Evolutionary conservation across 305 asterid genomes (phyloP), one percentile per base, ranked within the genome.

Genomic region (Andrographis paniculata): DNA sequence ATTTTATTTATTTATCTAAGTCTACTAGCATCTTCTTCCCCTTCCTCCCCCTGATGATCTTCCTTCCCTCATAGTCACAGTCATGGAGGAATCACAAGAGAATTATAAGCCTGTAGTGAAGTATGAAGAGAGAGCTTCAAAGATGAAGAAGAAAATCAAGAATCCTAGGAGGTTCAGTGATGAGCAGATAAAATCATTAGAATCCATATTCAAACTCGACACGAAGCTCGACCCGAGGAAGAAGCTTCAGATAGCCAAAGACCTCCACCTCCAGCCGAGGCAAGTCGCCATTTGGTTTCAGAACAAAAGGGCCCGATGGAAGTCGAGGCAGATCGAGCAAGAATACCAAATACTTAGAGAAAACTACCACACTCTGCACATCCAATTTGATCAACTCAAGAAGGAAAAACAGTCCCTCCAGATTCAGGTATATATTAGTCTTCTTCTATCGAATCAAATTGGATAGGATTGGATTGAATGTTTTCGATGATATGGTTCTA

Each of bases 271-370:
- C 56, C 80, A 89, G 36, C 94, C 94, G 0, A 75, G 93, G 13
- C 98, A 89, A 43, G 94, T 89, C 0, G 87, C 95, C 1, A 77
- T 85, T 8, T 89, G 98, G 98, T 89, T 89, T 63, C 98, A 85
- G 52, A 89, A 89, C 59, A 78, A 70, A 48, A 61, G 98, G 54
- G 98, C 95, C 0, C 56, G 95, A 47, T 89, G 95, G 92, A 85
- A 70, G 44, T 69, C 87, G 0, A 89, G 83, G 80, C 84, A 73
- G 56, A 17, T 82, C n/a, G 94, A 89, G 72, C 72, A 80, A 4
- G 93, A 85, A 14, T 85, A 71, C 50, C 55, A 27, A 31, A 50
- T 51, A 2, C 88, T 89, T 27, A 70, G 61, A 61, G 69, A 80
- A 0, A 61, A 67, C 45, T 86, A 72, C 52, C 84, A 79, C n/a